Conservation (phyloP, 2,329 filamentous ascomycete genomes). For the Aspergillus spinulosporus region DNA sequence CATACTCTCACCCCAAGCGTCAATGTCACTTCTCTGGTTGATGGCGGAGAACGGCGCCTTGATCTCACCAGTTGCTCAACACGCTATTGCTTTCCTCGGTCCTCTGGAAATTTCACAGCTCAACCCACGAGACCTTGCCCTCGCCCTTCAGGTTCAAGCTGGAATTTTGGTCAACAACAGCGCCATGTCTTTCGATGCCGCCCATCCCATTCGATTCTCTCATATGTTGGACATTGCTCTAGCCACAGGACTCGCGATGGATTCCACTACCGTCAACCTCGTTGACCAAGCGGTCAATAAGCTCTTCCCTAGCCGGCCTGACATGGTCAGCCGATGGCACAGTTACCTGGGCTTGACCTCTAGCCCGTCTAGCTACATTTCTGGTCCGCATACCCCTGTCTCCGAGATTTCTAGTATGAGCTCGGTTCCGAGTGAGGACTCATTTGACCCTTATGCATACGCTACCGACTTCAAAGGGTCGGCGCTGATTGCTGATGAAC, state of each 20-base stretch:
- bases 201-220: conserved; percentile 60
- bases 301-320: conserved; percentile 49
- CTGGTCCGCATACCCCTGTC: conserved; percentile 42
- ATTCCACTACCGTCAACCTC: conserved; percentile 56
- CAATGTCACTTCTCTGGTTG: conserved; percentile 61
- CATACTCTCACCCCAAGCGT: conserved; percentile 55
- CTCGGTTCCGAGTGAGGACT: conserved; percentile 70
- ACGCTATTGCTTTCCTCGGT: conserved; percentile 61
- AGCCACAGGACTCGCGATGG: conserved; percentile 54
- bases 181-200: conserved; percentile 53
- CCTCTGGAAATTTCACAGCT: conserved; percentile 61
- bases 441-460: conserved; percentile 85
- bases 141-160: conserved; percentile 63
- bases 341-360: conserved; percentile 49
- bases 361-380: conserved; percentile 49
- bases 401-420: conserved; percentile 53
- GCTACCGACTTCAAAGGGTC: conserved; percentile 94
- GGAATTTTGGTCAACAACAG: conserved; percentile 44
- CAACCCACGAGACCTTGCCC: conserved; percentile 52
- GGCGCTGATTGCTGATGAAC: conserved; percentile 81
- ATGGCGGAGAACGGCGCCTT: conserved; percentile 67
- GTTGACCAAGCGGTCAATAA: conserved; percentile 60
- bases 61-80: conserved; percentile 59
- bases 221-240: conserved; percentile 62
- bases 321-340: conserved; percentile 58